phyloP scores from a whole-genome alignment of 148 eudicot genomes.

The Nepenthes gracilis region DNA sequence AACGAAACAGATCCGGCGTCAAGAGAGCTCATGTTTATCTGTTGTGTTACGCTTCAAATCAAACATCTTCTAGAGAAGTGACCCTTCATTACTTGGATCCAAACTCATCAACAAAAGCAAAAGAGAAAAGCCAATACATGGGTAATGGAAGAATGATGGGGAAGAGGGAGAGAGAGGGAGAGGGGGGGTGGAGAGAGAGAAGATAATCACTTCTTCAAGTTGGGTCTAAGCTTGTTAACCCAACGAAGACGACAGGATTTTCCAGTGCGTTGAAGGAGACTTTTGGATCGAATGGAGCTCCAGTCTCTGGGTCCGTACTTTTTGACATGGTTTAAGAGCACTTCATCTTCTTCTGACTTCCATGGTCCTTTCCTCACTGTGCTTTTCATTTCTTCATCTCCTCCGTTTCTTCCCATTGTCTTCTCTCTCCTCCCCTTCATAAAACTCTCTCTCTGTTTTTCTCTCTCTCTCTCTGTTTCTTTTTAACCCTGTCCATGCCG shows the following conservation, averaged over 20 bases:
- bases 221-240: constrained; percentile 92
- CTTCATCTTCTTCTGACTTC: constrained; percentile 80
- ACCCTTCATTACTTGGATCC: no score
- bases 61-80: no score
- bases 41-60: no score
- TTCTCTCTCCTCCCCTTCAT: not conserved
- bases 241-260: constrained; percentile 93
- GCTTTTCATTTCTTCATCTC: constrained; percentile 15
- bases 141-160: no score
- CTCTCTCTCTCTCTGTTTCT: no score
- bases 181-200: no score
- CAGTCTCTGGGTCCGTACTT: constrained; percentile 76
- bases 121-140: no score
- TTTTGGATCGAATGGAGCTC: constrained; percentile 99
- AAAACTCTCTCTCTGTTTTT: not conserved
- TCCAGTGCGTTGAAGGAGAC: constrained; percentile 78
- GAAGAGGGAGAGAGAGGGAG: no score
- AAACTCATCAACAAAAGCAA: no score
- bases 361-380: constrained; percentile 76
- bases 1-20: no score
- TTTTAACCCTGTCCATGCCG: no score
- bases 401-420: constrained; percentile 8
- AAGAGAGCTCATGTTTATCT: no score
- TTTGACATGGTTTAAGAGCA: constrained; percentile 45
- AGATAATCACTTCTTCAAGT: constrained; percentile 54